Percentiles rank a stretch among this genome's conserved stretches.
These are phyloP conservation scores for Amanita pseudoporphyria DNA, from an alignment of 768 basidiomycete species.

Conservation along the genomic window DNA sequence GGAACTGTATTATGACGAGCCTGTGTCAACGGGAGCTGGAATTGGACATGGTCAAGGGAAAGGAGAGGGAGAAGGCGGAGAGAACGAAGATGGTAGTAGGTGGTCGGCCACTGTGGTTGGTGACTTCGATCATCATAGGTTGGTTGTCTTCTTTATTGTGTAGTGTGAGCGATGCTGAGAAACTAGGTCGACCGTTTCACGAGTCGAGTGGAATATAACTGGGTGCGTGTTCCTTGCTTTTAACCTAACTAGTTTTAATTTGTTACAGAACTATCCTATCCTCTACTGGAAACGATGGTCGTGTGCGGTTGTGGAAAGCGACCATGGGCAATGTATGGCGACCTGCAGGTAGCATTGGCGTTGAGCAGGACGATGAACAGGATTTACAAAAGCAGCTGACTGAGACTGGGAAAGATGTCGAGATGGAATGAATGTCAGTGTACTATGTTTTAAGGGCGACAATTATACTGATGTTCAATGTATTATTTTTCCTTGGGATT, in stretches of 20 bases:
- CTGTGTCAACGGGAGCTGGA: slow-evolving; percentile 17
- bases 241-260: slow-evolving; percentile 3
- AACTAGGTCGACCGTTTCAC: slow-evolving; percentile 58
- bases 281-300: slow-evolving; percentile 75
- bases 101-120: slow-evolving; percentile 76
- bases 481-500: too few species aligned
- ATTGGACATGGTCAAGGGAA: neutral
- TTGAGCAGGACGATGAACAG: slow-evolving; percentile 54
- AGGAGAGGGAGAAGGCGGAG: slow-evolving; percentile 24
- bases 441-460: too few species aligned
- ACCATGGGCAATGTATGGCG: slow-evolving; percentile 80
- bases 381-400: slow-evolving; percentile 14
- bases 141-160: slow-evolving; percentile 12
- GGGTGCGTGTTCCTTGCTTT: slow-evolving; percentile 36
- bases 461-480: too few species aligned
- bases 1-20: slow-evolving; percentile 21
- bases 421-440: slow-evolving; percentile 24
- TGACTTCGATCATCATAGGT: slow-evolving; percentile 86
- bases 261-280: slow-evolving; percentile 66
- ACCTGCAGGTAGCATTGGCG: slow-evolving; percentile 71
- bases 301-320: slow-evolving; percentile 79
- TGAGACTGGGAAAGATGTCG: slow-evolving; percentile 26
- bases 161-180: neutral
- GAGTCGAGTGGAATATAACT: slow-evolving; percentile 93
- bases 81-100: slow-evolving; percentile 28